A percentile compares a stretch with the other conserved stretches of the same genome.
Conservation (phyloP, 2,329 filamentous ascomycete genomes). For the Claviceps maximensis region DNA sequence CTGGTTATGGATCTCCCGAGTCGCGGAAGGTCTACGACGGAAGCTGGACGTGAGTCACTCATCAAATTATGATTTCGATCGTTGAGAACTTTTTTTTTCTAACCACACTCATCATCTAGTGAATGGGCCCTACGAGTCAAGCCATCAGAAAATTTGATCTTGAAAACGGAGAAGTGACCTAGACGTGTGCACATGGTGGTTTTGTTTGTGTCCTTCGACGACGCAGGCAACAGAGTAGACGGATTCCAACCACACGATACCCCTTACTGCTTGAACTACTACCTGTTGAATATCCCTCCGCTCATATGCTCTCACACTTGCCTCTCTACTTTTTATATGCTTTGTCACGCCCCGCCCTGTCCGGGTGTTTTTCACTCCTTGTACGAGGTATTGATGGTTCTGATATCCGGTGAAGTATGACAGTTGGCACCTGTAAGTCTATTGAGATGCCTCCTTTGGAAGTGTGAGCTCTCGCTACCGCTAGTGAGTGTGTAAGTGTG, state of each 20-base stretch:
- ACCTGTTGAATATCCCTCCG: neutral
- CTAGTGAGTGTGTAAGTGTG: no score
- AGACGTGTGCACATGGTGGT: neutral
- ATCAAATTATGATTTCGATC: neutral
- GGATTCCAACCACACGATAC: neutral
- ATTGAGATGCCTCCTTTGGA: neutral
- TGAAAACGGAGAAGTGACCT: slow-evolving; percentile 29
- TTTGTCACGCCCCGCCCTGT: neutral
- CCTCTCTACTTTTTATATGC: neutral
- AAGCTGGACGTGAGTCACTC: slow-evolving; percentile 80
- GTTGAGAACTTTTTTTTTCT: slow-evolving; percentile 8
- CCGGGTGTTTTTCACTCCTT: neutral
- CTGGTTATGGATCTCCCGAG: slow-evolving; percentile 55
- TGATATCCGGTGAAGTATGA: neutral
- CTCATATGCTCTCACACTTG: neutral
- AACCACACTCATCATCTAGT: slow-evolving; percentile 23
- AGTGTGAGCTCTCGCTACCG: neutral
- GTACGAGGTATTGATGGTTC: neutral
- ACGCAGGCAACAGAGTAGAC: neutral
- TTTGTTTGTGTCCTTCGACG: neutral
- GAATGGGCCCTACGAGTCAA: slow-evolving; percentile 56
- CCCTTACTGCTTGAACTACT: neutral
- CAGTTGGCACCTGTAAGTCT: neutral
- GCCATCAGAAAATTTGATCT: slow-evolving; percentile 48
- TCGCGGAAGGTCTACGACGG: slow-evolving; percentile 79